A percentile compares a stretch with the other conserved stretches of the same genome.
phyloP scores from a whole-genome alignment of 2,329 filamentous ascomycete species.

The Bipolaris oryzae region DNA sequence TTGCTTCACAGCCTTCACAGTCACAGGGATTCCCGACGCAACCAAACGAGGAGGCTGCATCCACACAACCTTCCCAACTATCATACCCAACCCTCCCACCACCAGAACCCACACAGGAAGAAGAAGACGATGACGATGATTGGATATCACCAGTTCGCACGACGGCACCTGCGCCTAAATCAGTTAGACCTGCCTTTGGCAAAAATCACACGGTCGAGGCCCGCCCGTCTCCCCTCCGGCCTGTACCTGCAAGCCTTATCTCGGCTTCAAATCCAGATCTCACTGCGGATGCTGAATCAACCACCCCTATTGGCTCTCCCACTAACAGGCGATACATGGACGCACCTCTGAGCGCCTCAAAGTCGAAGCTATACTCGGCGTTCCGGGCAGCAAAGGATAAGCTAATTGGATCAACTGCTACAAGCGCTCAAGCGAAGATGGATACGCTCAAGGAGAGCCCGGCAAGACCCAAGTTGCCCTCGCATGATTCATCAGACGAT shows the following conservation, averaged over 20 bases:
- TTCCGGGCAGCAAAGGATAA: constrained; percentile 86
- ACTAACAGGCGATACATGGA: constrained; percentile 63
- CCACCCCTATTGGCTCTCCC: constrained; percentile 64
- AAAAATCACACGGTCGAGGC: constrained; percentile 67
- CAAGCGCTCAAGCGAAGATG: constrained; percentile 64
- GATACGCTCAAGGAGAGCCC: constrained; percentile 55
- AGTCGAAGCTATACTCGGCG: constrained; percentile 89
- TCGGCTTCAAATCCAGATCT: constrained; percentile 53
- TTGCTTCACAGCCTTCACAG: constrained; percentile 40
- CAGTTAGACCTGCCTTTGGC: constrained; percentile 57
- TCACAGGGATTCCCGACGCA: constrained; percentile 45
- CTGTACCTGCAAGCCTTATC: constrained; percentile 55
- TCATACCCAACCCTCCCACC: constrained; percentile 50
- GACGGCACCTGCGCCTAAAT: constrained; percentile 34
- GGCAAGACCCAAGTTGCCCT: constrained; percentile 32
- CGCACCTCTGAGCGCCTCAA: constrained; percentile 87
- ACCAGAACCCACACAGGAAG: constrained; percentile 18
- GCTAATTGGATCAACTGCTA: constrained; percentile 73
- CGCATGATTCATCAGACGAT: constrained; percentile 41
- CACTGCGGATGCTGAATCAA: constrained; percentile 52
- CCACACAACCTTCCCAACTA: constrained; percentile 40
- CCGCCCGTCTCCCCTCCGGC: constrained; percentile 43
- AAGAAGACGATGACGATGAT: constrained; percentile 55
- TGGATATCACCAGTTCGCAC: constrained; percentile 61
- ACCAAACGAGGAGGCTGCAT: constrained; percentile 42